Evolutionary conservation across 2,329 filamentous ascomycete genomes (phyloP).

Genomic region (Zymoseptoria tritici): DNA sequence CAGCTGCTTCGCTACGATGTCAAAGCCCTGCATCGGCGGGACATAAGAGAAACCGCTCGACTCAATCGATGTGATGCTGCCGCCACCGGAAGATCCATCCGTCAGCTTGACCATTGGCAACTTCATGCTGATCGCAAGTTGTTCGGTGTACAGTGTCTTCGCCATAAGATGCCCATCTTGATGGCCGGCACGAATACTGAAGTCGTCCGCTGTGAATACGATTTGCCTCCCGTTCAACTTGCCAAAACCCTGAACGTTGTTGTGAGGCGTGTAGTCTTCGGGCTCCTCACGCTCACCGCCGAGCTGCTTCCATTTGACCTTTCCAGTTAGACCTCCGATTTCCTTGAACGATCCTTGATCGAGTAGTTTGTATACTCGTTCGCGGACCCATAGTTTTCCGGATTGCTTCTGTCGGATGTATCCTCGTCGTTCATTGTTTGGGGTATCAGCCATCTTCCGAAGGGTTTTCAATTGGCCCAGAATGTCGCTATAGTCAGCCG

Average conservation of each 20-base stretch:
- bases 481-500: constrained; percentile 56
- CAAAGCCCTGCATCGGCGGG: constrained; percentile 49
- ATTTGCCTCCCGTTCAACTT: constrained; percentile 47
- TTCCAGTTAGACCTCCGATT: constrained; percentile 54
- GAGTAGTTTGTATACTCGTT: constrained; percentile 52
- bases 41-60: constrained; percentile 53
- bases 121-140: constrained; percentile 50
- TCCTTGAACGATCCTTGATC: constrained; percentile 51
- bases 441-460: constrained; percentile 47
- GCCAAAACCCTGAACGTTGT: constrained; percentile 53
- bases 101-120: constrained; percentile 58
- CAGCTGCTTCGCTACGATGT: constrained; percentile 48
- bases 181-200: constrained; percentile 56
- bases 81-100: constrained; percentile 57
- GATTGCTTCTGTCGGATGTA: constrained; percentile 57
- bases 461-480: constrained; percentile 50
- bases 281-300: constrained; percentile 41
- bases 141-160: constrained; percentile 54
- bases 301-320: constrained; percentile 50
- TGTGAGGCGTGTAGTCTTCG: constrained; percentile 49
- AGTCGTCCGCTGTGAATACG: constrained; percentile 58
- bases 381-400: constrained; percentile 59
- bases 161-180: constrained; percentile 54
- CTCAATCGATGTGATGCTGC: constrained; percentile 53
- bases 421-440: constrained; percentile 47